Percentiles rank a stretch among this genome's conserved stretches.
These are phyloP conservation scores for Phaffia australis DNA, from an alignment of 768 basidiomycete genomes.

Conservation along the genomic window DNA sequence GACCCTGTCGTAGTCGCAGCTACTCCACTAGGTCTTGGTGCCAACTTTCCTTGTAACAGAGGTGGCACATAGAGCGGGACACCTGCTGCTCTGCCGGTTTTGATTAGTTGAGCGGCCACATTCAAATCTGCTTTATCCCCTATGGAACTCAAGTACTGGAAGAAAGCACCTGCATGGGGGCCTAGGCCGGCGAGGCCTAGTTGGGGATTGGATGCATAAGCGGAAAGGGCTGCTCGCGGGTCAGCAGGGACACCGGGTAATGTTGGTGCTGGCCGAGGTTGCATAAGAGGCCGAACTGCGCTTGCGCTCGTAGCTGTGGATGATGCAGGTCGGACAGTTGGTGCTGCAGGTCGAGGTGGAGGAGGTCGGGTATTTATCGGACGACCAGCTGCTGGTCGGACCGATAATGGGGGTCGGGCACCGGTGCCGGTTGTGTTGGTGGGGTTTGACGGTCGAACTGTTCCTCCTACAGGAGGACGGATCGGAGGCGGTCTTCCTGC, in stretches of 20 bases:
- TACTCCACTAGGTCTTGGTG: too few species aligned
- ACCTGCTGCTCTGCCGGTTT: background rate
- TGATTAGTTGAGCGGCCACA: conserved; percentile 12
- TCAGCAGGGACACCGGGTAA: conserved; percentile 5
- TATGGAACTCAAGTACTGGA: conserved; percentile 14
- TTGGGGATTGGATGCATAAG: conserved; percentile 6
- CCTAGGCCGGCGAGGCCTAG: conserved; percentile 11
- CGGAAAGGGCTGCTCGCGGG: conserved; percentile 4
- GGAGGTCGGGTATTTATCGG: background rate
- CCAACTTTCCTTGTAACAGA: too few species aligned
- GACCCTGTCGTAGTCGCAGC: too few species aligned
- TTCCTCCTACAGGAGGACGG: background rate
- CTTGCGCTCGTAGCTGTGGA: too few species aligned
- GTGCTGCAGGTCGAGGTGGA: background rate
- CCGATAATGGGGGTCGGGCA: conserved; percentile 1
- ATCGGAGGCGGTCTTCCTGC: background rate
- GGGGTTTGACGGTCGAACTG: background rate
- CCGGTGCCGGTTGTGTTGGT: background rate
- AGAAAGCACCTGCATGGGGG: conserved; percentile 14
- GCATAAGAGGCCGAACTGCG: background rate
- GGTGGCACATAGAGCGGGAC: background rate
- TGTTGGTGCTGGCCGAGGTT: background rate
- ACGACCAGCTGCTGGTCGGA: background rate
- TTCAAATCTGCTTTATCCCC: conserved; percentile 18
- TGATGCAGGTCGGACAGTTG: background rate